phyloP scores from a whole-genome alignment of 176 grass and related monocot genomes.

The Zoysia pacifica region DNA sequence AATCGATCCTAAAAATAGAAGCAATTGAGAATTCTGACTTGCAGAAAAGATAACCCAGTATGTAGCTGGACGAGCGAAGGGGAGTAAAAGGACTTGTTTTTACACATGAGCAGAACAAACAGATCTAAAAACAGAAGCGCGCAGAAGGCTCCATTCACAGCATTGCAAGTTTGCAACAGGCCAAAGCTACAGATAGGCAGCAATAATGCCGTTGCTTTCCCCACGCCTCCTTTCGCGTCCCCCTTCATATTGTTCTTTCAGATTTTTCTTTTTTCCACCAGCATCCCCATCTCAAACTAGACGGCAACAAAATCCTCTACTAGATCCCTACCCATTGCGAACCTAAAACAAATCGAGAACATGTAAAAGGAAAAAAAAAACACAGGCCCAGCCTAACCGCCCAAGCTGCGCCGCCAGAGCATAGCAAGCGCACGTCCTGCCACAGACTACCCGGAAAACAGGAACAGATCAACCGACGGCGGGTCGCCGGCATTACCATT shows the following conservation, averaged over 20 bases:
- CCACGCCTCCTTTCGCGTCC: neutral
- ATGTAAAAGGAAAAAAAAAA: neutral
- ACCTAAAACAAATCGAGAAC: neutral
- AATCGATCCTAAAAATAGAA: neutral
- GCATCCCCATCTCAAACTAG: neutral
- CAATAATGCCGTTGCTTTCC: slow-evolving; percentile 28
- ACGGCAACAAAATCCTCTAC: neutral
- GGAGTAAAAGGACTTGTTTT: neutral
- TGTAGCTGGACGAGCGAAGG: neutral
- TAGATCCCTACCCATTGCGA: slow-evolving; percentile 30
- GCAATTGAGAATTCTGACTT: neutral
- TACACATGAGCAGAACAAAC: neutral
- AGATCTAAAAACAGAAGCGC: slow-evolving; percentile 23
- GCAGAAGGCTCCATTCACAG: neutral
- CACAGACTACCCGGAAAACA: neutral
- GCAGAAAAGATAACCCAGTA: neutral
- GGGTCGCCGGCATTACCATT: slow-evolving; percentile 25
- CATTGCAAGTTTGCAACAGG: slow-evolving; percentile 31
- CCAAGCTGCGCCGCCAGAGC: neutral
- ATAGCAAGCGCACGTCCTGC: neutral
- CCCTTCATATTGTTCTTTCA: neutral
- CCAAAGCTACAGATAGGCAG: slow-evolving; percentile 25
- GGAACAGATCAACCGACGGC: neutral
- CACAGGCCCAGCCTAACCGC: neutral
- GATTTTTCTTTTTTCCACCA: neutral